Percentiles rank a stretch among this genome's conserved stretches.
phyloP scores from a whole-genome alignment of 2,329 filamentous ascomycete genomes.

The Aspergillus luchuensis region DNA sequence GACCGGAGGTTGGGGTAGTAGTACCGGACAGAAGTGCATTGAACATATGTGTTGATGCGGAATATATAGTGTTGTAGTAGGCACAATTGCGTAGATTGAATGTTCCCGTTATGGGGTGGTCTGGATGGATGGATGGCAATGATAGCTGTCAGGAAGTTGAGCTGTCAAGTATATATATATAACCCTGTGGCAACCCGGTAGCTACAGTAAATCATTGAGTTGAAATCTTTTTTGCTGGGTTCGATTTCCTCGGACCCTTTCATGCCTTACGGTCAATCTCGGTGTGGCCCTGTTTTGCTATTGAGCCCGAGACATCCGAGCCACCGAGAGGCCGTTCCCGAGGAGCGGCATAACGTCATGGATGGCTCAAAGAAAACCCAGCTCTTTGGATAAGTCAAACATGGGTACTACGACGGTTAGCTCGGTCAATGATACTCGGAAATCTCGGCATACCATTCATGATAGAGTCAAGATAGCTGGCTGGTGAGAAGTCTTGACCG shows the following conservation, averaged over 20 bases:
- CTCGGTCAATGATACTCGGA: background rate
- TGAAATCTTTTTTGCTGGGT: background rate
- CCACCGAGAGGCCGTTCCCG: background rate
- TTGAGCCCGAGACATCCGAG: conserved; percentile 9
- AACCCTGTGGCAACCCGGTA: background rate
- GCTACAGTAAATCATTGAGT: background rate
- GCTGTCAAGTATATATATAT: background rate
- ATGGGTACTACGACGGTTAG: conserved; percentile 23
- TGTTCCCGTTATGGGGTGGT: background rate
- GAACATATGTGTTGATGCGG: background rate
- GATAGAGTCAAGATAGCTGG: conserved; percentile 32
- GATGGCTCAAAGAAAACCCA: background rate
- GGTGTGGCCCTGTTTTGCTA: background rate
- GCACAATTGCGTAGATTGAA: background rate
- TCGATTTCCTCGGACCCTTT: background rate
- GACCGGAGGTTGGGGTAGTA: conserved; percentile 22
- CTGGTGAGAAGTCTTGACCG: conserved; percentile 26
- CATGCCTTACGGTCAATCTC: background rate
- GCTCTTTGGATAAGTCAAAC: conserved; percentile 26
- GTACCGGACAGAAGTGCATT: conserved; percentile 22
- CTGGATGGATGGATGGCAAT: background rate
- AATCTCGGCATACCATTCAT: conserved; percentile 29
- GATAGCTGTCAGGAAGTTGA: background rate
- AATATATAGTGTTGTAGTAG: background rate
- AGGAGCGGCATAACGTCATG: background rate